phyloP scores from a whole-genome alignment of 129 eudicot genomes.

The Sambucus nigra region DNA sequence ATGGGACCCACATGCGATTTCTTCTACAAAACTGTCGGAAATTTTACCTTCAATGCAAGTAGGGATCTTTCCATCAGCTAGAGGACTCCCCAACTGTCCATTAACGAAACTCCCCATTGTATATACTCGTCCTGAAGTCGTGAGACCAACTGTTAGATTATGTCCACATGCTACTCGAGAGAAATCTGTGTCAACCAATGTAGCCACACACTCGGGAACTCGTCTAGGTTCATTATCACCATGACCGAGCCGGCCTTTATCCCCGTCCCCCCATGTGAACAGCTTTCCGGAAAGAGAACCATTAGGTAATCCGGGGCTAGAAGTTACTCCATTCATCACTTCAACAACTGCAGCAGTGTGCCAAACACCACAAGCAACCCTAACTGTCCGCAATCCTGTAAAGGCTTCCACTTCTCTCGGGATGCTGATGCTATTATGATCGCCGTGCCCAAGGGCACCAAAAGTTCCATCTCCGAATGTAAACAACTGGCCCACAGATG shows the following conservation, averaged over 20 bases:
- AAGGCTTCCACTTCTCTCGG: constrained; percentile 78
- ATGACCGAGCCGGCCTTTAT: constrained; percentile 73
- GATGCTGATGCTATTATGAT: constrained; percentile 23
- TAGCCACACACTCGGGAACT: constrained; percentile 51
- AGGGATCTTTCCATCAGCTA: constrained; percentile 57
- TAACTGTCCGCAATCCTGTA: constrained; percentile 47
- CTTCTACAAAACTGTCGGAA: constrained; percentile 48
- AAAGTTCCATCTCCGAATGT: constrained; percentile 94
- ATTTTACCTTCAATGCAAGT: constrained; percentile 46
- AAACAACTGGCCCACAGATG: constrained; percentile 65
- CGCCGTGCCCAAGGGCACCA: constrained; percentile 89
- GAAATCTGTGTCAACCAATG: constrained; percentile 42
- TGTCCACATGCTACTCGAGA: constrained; percentile 75
- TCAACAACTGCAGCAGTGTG: constrained; percentile 93
- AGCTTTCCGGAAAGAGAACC: constrained; percentile 43
- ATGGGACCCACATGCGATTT: constrained; percentile 85
- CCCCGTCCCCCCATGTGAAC: constrained; percentile 98
- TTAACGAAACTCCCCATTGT: constrained; percentile 71
- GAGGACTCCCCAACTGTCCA: constrained; percentile 59
- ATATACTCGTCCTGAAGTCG: constrained; percentile 63
- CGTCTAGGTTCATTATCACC: constrained; percentile 58
- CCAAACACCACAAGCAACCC: constrained; percentile 95
- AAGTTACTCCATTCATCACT: constrained; percentile 20
- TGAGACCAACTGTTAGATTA: constrained; percentile 54
- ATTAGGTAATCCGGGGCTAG: constrained; percentile 29